Evolutionary conservation across 768 basidiomycete species (phyloP).

Genomic region (Boletus pseudopeckii): DNA sequence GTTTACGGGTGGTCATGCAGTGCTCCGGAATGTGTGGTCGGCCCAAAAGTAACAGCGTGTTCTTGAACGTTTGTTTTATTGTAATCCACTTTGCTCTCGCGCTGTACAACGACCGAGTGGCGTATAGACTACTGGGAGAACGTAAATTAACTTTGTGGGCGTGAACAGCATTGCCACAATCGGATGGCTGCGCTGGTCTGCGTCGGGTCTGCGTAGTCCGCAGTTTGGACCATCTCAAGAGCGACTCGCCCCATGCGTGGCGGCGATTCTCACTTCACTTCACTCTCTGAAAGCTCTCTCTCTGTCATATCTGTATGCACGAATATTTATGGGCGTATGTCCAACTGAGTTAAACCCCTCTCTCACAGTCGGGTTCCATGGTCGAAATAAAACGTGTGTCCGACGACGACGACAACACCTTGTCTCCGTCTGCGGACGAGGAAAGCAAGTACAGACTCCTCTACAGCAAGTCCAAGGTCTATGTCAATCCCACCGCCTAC

Average conservation of each 20-base stretch:
- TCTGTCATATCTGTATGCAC: conserved; percentile 48
- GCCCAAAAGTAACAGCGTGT: conserved; percentile 73
- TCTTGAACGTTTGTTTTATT: conserved; percentile 11
- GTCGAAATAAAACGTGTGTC: conserved; percentile 63
- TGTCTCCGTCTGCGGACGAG: conserved; percentile 37
- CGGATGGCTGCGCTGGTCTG: conserved; percentile 17
- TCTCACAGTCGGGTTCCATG: conserved; percentile 53
- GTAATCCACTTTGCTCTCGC: conserved; percentile 13
- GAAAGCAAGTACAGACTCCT: conserved; percentile 68
- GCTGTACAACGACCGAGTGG: background rate
- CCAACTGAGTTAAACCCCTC: conserved; percentile 9
- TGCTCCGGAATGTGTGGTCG: conserved; percentile 95
- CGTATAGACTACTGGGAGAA: background rate
- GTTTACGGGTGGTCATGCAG: conserved; percentile 38
- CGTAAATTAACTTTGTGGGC: background rate
- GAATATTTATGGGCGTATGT: background rate
- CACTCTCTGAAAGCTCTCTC: conserved; percentile 43
- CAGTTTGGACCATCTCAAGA: conserved; percentile 5
- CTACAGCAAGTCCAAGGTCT: conserved; percentile 92
- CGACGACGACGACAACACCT: conserved; percentile 14
- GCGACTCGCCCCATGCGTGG: conserved; percentile 14
- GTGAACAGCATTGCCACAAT: conserved; percentile 17
- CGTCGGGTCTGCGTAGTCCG: conserved; percentile 1
- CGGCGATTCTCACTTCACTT: conserved; percentile 22
- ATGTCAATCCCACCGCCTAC: conserved; percentile 92